phyloP scores from a whole-genome alignment of 257 asterid genomes.

The Fraxinus excelsior region DNA sequence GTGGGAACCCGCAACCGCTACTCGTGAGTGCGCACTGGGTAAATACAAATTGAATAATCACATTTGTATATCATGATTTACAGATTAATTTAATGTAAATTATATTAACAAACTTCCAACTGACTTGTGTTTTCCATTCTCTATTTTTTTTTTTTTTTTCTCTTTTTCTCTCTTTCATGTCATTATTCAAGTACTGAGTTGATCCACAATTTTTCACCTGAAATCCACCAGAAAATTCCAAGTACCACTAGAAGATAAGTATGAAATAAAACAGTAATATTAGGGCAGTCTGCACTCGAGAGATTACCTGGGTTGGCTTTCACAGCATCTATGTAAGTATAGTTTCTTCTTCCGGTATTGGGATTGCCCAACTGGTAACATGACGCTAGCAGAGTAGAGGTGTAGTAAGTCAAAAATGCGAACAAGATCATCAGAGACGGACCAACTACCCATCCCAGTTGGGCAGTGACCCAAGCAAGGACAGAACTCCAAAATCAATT shows the following conservation, averaged over 20 bases:
- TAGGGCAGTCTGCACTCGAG: not conserved
- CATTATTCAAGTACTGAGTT: constrained; percentile 62
- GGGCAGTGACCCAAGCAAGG: constrained; percentile 70
- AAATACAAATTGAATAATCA: not conserved
- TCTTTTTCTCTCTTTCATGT: no score
- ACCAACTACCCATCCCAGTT: constrained; percentile 64
- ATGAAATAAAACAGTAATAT: not conserved
- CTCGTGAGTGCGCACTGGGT: no score
- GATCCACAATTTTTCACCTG: constrained; percentile 85
- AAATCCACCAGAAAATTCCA: constrained; percentile 63
- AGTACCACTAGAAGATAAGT: not conserved
- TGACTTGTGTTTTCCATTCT: no score
- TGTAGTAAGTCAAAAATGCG: constrained; percentile 57
- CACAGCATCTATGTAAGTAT: constrained; percentile 58
- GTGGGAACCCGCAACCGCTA: no score
- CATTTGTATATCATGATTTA: not conserved
- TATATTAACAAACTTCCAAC: constrained; percentile 25
- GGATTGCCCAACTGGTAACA: constrained; percentile 54
- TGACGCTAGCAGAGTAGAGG: constrained; percentile 45
- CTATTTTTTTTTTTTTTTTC: no score
- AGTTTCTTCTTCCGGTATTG: constrained; percentile 46
- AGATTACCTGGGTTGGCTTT: constrained; percentile 35
- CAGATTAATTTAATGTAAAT: no score
- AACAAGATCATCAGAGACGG: constrained; percentile 55
- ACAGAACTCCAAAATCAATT: constrained; percentile 58